Base-by-base conservation (phyloP, 1,139 yeast species). In the Suhomyces anneliseae region DNA sequence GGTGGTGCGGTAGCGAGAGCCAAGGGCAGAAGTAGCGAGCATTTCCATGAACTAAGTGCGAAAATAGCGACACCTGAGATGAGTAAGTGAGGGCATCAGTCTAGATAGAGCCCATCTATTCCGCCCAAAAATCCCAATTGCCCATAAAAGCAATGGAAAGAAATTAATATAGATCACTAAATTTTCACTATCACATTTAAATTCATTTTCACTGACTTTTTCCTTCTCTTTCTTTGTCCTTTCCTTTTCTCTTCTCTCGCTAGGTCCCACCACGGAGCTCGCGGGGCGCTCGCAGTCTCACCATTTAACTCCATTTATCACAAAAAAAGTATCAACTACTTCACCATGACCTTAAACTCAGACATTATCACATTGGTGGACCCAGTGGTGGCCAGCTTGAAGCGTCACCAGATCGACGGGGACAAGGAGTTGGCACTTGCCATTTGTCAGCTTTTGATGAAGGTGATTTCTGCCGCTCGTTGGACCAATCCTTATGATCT, bases 381-480 rank as follows among this genome's bases (percentile, higher is more conserved):
- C 43, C 77, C 77, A 8, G 65, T 74, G 12, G 74, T 72, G 36
- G 54, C 56, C 15, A 52, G 56, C 47, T 75, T 87, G 55, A 87
- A 87, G 63, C 82, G 96, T 50, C 83, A 90, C 47, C 92, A 87
- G 60, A 73, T 87, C 41, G 67, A 74, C 7, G 93, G 90, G 1
- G 87, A 95, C 32, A 83, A 85, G 58, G 78, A 75, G 29, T 88
- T 90, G 43, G 98, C 98, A 1, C 72, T 90, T 42, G 93, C 88
- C 49, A 88, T 97, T 7, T 85, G 97, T 14, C 95, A 90, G 57
- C 73, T 93, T 44, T 70, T 93, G 54, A 86, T 90, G 82, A 80
- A 97, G 64, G 95, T 90, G 42, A 85, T 92, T 19, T 89, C 98
- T 0, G 88, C 90, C 3, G 90, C 93, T 4, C 78, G 96, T 62